Evolutionary conservation across 345 rosid genomes (phyloP), one percentile per base, ranked within the genome.

Genomic region (Fremontodendron californicum): DNA sequence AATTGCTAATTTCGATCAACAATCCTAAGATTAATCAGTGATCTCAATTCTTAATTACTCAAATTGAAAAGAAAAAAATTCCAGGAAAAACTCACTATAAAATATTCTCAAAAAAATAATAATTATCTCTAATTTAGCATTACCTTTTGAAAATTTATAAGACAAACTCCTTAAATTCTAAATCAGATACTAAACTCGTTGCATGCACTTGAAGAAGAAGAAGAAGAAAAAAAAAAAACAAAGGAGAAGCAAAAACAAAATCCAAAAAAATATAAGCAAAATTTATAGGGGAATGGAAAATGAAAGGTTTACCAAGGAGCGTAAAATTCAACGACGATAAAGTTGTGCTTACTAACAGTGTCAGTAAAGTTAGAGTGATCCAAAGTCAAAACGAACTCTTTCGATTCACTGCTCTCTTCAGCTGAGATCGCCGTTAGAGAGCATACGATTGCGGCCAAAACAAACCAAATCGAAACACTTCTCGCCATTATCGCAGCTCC

Each of bases 301-400:
- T 27, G 43, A 60, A 48, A 37, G 0, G 68, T 35, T 23, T 86
- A 96, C 99, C 99, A 96, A 27, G 97, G 98, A 65, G 99, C 98
- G 84, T 96, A 96, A 84, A 96, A 96, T 78, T 96, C 98, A 39
- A 96, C 97, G 80, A 94, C 97, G 81, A 96, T 75, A 85, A 96
- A 90, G 39, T 96, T 87, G 82, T 90, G 94, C 79, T 92, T 92
- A 84, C 74, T 81, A 76, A 96, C 82, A 25, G 86, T 86, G 25
- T 94, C 98, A 31, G 92, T 81, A 87, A 96, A 94, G 86, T 96
- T 96, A 49, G 99, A 81, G 88, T 86, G 87, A 84, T 91, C 98
- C 39, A 96, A 82, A 4, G 97, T 94, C 81, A 94, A 78, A 27
- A 96, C 98, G 81, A 86, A 89, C 84, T 94, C 97, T 88, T 91